Evolutionary conservation across 148 eudicot species (phyloP), one percentile per base, ranked within the genome.

Genomic region (Persicaria tinctoria): DNA sequence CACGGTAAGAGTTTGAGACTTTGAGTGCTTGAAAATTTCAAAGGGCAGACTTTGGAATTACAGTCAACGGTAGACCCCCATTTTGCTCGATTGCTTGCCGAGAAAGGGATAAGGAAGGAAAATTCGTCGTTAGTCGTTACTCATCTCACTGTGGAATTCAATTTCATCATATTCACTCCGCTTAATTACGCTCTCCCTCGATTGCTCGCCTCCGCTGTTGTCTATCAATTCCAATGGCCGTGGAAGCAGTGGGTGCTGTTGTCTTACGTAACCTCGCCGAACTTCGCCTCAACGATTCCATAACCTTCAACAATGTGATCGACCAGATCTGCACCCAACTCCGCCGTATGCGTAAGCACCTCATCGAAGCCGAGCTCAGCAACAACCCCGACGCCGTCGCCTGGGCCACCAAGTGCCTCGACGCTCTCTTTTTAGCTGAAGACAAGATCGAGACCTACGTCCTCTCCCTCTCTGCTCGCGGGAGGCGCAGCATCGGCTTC

Each of bases 361-460:
- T 75, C 14, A 79, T 55, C 6, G 68, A 71, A 72, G 78, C 82
- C 1, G 76, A 76, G 78, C 14, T 47, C 9, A 13, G 38, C 44
- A 46, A 62, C 4, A 8, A 72, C 2, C 72, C 72, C 50, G 6
- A 0, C 2, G 78, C 51, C 72, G 16, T 70, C 54, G 11, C 62
- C 1, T 60, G 78, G 82, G 73, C 76, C 16, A 14, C 4, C 18
- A 3, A 76, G 0, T 75, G 71, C 75, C 80, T 83, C 5, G 8
- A 45, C 3, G 68, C 74, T 59, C 23, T 83, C 45, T 79, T 76
- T 45, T 6, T 41, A 18, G 74, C 75, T 46, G 85, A 79, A 66
- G 85, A 83, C 41, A 45, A 50, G 16, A 74, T 79, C n/a, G 85
- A 83, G 50, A 77, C 53, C 9, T 77, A 70, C n/a, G 75, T 76